Percentiles rank a stretch among this genome's conserved stretches.
Evolutionary conservation across 192 early-diverging fungal genomes (phyloP).

Genomic region (Coemansia sp.): DNA sequence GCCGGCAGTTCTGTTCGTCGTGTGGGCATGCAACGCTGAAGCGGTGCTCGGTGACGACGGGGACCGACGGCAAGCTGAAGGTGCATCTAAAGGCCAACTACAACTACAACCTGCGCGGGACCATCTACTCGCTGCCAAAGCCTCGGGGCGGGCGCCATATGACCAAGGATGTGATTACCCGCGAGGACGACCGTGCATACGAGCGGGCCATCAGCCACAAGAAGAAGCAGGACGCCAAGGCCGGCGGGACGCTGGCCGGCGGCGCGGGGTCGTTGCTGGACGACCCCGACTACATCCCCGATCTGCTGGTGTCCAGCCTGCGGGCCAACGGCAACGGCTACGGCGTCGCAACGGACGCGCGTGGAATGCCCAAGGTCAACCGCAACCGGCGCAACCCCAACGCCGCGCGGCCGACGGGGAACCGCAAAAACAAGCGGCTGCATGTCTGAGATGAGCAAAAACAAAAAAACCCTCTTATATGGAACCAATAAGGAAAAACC

Average conservation of each 20-base stretch:
- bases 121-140: constrained; percentile 79
- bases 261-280: too few relatives aligned
- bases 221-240: constrained; percentile 18
- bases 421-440: constrained; percentile 54
- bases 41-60: constrained; percentile 74
- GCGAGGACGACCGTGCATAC: constrained; percentile 91
- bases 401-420: constrained; percentile 44
- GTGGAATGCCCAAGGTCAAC: constrained; percentile 55
- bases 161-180: constrained; percentile 68
- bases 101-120: constrained; percentile 83
- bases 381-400: constrained; percentile 71
- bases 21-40: constrained; percentile 88
- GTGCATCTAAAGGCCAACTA: constrained; percentile 89
- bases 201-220: constrained; percentile 32
- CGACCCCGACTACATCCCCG: constrained; percentile 38
- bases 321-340: constrained; percentile 18
- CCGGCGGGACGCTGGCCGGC: constrained; percentile 16
- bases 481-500: background rate
- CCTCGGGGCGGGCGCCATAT: constrained; percentile 73
- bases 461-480: background rate
- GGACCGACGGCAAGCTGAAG: constrained; percentile 68
- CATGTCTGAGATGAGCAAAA: background rate
- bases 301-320: constrained; percentile 7
- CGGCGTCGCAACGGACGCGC: constrained; percentile 59
- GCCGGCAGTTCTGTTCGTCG: constrained; percentile 84